Evolutionary conservation across 192 early-diverging fungal genomes (phyloP).

Genomic region (Podila clonocystis): DNA sequence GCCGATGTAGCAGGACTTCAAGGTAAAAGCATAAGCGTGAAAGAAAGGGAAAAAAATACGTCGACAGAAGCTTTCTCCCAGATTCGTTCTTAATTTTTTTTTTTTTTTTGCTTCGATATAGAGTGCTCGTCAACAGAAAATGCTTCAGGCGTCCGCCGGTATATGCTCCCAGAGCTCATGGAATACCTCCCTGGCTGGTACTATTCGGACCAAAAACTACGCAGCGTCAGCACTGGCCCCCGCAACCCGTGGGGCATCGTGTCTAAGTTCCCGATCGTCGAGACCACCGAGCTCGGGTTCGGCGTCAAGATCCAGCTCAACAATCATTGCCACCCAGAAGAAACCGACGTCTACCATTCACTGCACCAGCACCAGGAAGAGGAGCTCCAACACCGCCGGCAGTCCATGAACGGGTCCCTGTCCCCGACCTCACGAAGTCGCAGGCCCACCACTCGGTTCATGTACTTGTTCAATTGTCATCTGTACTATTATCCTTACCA

Average conservation of each 20-base stretch:
- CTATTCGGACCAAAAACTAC: slow-evolving; percentile 45
- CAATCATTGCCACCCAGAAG: slow-evolving; percentile 41
- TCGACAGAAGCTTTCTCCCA: too few relatives aligned
- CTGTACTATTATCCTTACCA: slow-evolving; percentile 53
- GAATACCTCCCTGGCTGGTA: slow-evolving; percentile 44
- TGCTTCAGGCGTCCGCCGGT: slow-evolving; percentile 14
- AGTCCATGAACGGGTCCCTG: not conserved
- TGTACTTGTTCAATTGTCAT: slow-evolving; percentile 56
- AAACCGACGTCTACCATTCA: not conserved
- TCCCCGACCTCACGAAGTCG: not conserved
- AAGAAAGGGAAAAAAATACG: not conserved
- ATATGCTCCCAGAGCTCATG: slow-evolving; percentile 49
- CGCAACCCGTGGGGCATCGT: slow-evolving; percentile 52
- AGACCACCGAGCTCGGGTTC: slow-evolving; percentile 35
- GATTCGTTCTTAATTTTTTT: too few relatives aligned
- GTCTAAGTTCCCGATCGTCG: slow-evolving; percentile 49
- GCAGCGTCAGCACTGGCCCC: slow-evolving; percentile 9
- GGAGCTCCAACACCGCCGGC: not conserved
- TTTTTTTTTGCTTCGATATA: not conserved
- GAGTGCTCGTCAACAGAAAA: slow-evolving; percentile 27
- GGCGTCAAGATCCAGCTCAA: slow-evolving; percentile 54
- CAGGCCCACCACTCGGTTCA: slow-evolving; percentile 23
- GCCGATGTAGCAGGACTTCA: slow-evolving; percentile 55
- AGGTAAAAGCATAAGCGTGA: slow-evolving; percentile 13
- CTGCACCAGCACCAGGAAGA: slow-evolving; percentile 2